Evolutionary conservation across 257 asterid species (phyloP), one percentile per base, ranked within the genome.

Genomic region (Solanum virginianum): DNA sequence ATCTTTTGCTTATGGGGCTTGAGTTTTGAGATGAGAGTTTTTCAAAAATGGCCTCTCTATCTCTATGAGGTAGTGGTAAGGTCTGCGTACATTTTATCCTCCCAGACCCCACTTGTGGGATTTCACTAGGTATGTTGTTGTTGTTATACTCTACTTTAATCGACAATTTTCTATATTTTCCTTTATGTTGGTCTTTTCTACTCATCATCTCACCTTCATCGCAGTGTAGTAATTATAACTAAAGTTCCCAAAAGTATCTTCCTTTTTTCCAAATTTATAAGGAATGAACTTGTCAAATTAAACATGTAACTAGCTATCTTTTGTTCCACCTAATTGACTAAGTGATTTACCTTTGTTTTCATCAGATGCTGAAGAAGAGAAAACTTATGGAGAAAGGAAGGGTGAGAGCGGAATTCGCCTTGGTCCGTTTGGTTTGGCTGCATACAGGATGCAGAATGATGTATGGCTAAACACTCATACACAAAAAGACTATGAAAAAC

Each of bases 361-460:
- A 56, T 60, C 57, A 56, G 57, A 57, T 81, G 59, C 74, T 41
- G 43, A 7, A 62, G 85, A 26, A 51, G 84, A 83, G 59, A 72
- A 59, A 9, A 15, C 14, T 32, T 71, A 16, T 49, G 13, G 83
- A n/a, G 90, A 90, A 83, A 80, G 83, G 51, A 88, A 89, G 84
- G 85, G 75, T 54, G 89, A 77, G 2, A 88, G 88, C 17, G 80
- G 82, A 72, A 89, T 91, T 74, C n/a, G 90, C 12, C 90, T 94
- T 65, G 94, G 92, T 26, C 95, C 99, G 0, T 95, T 95, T 45
- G 99, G 98, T n/a, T 63, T 95, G 91, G 95, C 95, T 79, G 87
- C 94, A 49, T 88, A 91, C 85, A 92, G 85, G 84, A 89, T 95
- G 97, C 93, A 93, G 84, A 94, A 95, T 1, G 92, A 93, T n/a